These are phyloP conservation scores for Penicillium atrosanguineum DNA, from an alignment of 495 filamentous ascomycete genomes.

Conservation along the genomic window DNA sequence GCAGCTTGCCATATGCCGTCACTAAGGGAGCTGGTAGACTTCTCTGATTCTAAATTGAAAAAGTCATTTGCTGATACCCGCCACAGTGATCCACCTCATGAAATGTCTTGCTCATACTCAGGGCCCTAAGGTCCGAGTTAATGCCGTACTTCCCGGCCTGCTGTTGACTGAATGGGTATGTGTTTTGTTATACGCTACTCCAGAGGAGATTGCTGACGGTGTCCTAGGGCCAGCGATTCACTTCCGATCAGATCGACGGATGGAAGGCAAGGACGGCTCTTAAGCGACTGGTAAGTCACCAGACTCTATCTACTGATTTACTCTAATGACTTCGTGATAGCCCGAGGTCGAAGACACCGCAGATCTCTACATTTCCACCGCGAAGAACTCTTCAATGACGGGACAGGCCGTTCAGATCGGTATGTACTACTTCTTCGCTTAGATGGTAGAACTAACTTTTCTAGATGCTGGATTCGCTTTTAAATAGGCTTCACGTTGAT, in stretches of 20 bases:
- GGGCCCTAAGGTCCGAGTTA: slow-evolving; percentile 63
- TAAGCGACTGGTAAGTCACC: slow-evolving; percentile 41
- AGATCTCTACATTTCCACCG: slow-evolving; percentile 49
- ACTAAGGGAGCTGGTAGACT: slow-evolving; percentile 59
- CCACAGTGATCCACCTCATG: slow-evolving; percentile 62
- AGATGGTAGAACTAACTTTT: slow-evolving; percentile 14
- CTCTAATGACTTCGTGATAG: slow-evolving; percentile 22
- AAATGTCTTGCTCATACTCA: slow-evolving; percentile 67
- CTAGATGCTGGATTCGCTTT: slow-evolving; percentile 40
- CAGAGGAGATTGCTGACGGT: not conserved
- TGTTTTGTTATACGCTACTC: not conserved
- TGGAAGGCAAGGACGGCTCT: slow-evolving; percentile 39
- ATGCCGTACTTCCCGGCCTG: slow-evolving; percentile 66
- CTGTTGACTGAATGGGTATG: slow-evolving; percentile 71
- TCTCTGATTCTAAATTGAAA: not conserved
- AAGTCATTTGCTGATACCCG: slow-evolving; percentile 5
- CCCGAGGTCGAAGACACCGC: slow-evolving; percentile 57
- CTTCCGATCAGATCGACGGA: slow-evolving; percentile 37
- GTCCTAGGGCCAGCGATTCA: slow-evolving; percentile 45
- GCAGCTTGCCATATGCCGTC: slow-evolving; percentile 63
- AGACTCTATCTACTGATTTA: not conserved
- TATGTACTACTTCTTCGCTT: slow-evolving; percentile 20
- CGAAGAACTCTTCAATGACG: slow-evolving; percentile 58
- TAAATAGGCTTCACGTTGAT: slow-evolving; percentile 6
- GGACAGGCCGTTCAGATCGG: slow-evolving; percentile 54